Evolutionary conservation across 2,329 filamentous ascomycete species (phyloP).

Genomic region (Ophiostoma sp.): DNA sequence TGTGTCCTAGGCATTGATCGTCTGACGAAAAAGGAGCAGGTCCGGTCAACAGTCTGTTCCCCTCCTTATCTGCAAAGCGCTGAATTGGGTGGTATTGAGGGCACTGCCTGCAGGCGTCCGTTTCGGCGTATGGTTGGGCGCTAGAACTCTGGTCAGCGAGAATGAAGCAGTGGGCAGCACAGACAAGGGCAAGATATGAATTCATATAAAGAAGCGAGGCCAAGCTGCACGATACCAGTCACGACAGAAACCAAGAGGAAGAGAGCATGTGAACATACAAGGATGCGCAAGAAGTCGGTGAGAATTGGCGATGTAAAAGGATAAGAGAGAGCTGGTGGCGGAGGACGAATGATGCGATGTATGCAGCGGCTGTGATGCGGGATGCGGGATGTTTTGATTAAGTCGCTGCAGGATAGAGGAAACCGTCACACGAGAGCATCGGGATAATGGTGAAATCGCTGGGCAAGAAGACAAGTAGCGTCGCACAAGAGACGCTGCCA

Average conservation of each 20-base stretch:
- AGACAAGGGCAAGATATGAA: background rate
- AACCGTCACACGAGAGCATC: conserved; percentile 14
- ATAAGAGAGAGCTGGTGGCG: background rate
- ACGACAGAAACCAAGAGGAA: background rate
- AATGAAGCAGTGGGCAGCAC: background rate
- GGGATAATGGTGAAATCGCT: conserved; percentile 6
- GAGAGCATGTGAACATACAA: background rate
- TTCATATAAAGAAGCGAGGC: background rate
- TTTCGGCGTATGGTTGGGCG: conserved; percentile 2
- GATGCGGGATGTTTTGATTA: conserved; percentile 5
- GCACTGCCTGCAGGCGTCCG: conserved; percentile 17
- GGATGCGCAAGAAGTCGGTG: background rate
- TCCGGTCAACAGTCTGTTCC: conserved; percentile 3
- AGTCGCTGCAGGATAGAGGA: conserved; percentile 13
- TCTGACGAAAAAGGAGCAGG: background rate
- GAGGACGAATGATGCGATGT: background rate
- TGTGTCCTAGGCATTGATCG: background rate
- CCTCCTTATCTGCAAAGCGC: conserved; percentile 20
- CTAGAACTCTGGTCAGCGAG: background rate
- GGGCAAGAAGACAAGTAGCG: background rate
- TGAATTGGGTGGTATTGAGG: conserved; percentile 12
- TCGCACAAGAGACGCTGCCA: background rate
- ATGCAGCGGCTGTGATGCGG: background rate
- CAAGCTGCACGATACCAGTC: conserved; percentile 6
- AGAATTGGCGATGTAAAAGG: background rate